A percentile compares a stretch with the other conserved stretches of the same genome.
Conservation (phyloP, 2,329 filamentous ascomycete species). For the Epichloe scottii region DNA sequence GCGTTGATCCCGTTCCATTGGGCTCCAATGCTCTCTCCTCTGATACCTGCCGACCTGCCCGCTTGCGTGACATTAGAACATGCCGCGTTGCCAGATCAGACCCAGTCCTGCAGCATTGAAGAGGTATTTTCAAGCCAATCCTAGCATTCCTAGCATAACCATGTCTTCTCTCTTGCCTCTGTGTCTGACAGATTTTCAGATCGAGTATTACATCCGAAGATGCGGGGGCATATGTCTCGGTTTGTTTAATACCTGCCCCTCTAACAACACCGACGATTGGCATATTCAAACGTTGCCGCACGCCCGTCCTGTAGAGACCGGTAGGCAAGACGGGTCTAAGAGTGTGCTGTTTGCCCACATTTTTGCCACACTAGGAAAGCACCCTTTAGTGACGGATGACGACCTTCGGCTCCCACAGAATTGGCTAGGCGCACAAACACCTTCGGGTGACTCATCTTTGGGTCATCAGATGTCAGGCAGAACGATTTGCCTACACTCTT, state of each 20-base stretch:
- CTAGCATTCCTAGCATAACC: neutral
- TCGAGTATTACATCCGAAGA: slow-evolving; percentile 14
- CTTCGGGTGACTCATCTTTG: slow-evolving; percentile 22
- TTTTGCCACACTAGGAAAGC: slow-evolving; percentile 58
- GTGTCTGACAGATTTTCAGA: slow-evolving; percentile 9
- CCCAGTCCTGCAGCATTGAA: slow-evolving; percentile 35
- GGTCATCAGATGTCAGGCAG: slow-evolving; percentile 63
- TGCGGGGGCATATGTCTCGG: slow-evolving; percentile 58
- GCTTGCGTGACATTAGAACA: slow-evolving; percentile 25
- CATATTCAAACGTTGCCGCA: slow-evolving; percentile 36
- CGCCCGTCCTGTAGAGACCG: slow-evolving; percentile 44
- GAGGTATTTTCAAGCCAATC: slow-evolving; percentile 30
- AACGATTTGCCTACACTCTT: slow-evolving; percentile 70
- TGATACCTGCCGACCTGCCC: slow-evolving; percentile 54
- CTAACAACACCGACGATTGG: slow-evolving; percentile 32
- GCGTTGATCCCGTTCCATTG: slow-evolving; percentile 40
- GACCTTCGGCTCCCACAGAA: slow-evolving; percentile 63
- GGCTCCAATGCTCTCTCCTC: slow-evolving; percentile 53
- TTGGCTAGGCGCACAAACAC: slow-evolving; percentile 43
- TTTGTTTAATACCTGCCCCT: slow-evolving; percentile 56
- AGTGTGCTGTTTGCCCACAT: slow-evolving; percentile 65
- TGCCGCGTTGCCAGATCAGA: slow-evolving; percentile 39
- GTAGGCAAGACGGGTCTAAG: slow-evolving; percentile 15
- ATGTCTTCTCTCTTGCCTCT: neutral
- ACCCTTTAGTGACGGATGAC: slow-evolving; percentile 35